Base-by-base conservation (phyloP, 306 rosid genomes). In the Boehmeria nivea region DNA sequence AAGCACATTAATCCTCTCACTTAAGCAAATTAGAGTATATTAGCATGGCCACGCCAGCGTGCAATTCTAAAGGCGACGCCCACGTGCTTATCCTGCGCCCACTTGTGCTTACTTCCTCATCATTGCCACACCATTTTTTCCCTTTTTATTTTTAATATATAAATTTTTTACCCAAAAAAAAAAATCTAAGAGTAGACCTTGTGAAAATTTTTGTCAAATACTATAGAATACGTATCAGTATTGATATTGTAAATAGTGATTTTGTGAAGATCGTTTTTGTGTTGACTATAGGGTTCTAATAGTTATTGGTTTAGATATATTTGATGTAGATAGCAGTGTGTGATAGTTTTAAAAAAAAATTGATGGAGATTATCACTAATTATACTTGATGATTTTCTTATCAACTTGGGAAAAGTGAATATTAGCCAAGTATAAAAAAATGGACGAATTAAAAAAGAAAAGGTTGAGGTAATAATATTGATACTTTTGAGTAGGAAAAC, bases 71-170 rank as follows among this genome's bases (percentile, higher is more conserved):
- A 79, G 82, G 80, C 59, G 67, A 54, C 67, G 71, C 84, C 73
- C 95, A 89, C 97, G 93, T 89, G 97, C 97, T 83, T 74, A 66
- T 75, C 89, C 79, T 72, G 87, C 76, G 77, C 89, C 85, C 79
- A 86, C 95, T 61, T 60, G 75, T 60, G 70, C 59, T 73, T 65
- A 45, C 48, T 50, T 61, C 55, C 90, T 79, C 86, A 80, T 84
- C 85, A 82, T 84, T 82, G 78, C 78, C 78, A 60, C 63, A 20
- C 18, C 73, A 67, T 6, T 26, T 51, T 51, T 6, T 16, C 37
- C 3, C 8, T 11, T 22, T 14, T 14, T 16, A 4, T 52, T 9
- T 52, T 25, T 50, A 28, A 28, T 28, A 28, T 28, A 28, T 28
- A 3, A 28, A 22, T 69, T 69, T 80, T n/a, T n/a, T n/a, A n/a